Evolutionary conservation across 345 rosid species (phyloP).

Genomic region (Lepidium aucheri): DNA sequence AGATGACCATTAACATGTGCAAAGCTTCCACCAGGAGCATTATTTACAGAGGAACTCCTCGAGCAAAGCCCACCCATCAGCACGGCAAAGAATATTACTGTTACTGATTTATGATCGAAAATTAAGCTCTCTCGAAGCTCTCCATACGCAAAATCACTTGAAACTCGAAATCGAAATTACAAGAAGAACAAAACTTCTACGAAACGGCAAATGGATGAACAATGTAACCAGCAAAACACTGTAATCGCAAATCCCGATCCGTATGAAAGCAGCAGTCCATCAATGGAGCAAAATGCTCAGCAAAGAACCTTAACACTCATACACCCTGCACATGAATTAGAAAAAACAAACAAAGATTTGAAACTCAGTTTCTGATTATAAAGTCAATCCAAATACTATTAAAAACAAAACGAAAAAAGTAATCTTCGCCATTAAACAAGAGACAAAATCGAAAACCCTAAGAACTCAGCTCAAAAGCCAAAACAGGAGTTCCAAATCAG

Average conservation of each 20-base stretch:
- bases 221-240: slow-evolving; percentile 29
- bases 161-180: neutral
- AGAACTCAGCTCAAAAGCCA: neutral
- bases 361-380: slow-evolving; percentile 8
- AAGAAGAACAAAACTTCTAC: neutral
- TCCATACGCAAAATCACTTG: slow-evolving; percentile 25
- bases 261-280: slow-evolving; percentile 44
- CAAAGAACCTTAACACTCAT: slow-evolving; percentile 3
- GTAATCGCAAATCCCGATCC: slow-evolving; percentile 32
- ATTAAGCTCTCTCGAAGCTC: slow-evolving; percentile 26
- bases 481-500: neutral
- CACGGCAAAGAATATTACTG: neutral
- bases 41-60: slow-evolving; percentile 85
- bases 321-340: slow-evolving; percentile 19
- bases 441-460: slow-evolving; percentile 13
- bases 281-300: slow-evolving; percentile 39
- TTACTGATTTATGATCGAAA: neutral
- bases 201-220: slow-evolving; percentile 20
- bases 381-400: neutral
- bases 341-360: neutral
- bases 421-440: no score
- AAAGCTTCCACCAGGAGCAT: slow-evolving; percentile 85
- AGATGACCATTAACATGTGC: slow-evolving; percentile 51
- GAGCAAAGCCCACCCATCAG: slow-evolving; percentile 99
- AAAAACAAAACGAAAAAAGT: no score